Evolutionary conservation across 2,329 filamentous ascomycete genomes (phyloP), one percentile per base, ranked within the genome.

Genomic region (Fusarium foetens): DNA sequence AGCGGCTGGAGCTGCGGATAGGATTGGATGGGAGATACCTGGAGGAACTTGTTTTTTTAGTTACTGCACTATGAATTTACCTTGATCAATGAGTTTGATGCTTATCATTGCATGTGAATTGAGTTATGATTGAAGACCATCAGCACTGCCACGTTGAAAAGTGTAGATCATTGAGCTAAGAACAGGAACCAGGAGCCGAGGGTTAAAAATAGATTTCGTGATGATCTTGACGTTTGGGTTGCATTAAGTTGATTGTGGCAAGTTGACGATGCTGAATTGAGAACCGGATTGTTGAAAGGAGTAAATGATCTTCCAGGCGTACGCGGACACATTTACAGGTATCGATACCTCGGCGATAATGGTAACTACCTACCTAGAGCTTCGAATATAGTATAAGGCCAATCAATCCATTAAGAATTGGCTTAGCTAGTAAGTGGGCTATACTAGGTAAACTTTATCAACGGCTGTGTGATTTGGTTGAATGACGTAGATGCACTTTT

Each of bases 141-240:
- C 31, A 49, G 29, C 68, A 66, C 66, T 70, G 68, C 68, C 68
- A 48, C 68, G 45, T 71, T 38, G 19, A n/a, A 13, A 16, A 13
- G 31, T 53, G 46, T 29, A 46, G 55, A 71, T 59, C 63, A 42
- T 29, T 12, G 12, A 43, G 33, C 27, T 46, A 63, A 64, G 14
- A 53, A 41, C 55, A 60, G 49, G 57, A 38, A 31, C 17, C 29
- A 29, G 19, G 9, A 45, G 21, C 27, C 17, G n/a, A 13, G 25
- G 16, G 42, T 43, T 68, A 71, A 60, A 71, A 71, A 68, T 71
- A 71, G 68, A 62, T 42, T 8, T 23, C n/a, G 43, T 16, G 58
- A 52, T 46, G 52, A 48, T 64, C 39, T 63, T 27, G 43, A 55
- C 41, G 52, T 63, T 45, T 25, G 29, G 62, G 62, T 45, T 48